phyloP scores from a whole-genome alignment of 2,329 filamentous ascomycete species.

The Aspergillus cejpii region DNA sequence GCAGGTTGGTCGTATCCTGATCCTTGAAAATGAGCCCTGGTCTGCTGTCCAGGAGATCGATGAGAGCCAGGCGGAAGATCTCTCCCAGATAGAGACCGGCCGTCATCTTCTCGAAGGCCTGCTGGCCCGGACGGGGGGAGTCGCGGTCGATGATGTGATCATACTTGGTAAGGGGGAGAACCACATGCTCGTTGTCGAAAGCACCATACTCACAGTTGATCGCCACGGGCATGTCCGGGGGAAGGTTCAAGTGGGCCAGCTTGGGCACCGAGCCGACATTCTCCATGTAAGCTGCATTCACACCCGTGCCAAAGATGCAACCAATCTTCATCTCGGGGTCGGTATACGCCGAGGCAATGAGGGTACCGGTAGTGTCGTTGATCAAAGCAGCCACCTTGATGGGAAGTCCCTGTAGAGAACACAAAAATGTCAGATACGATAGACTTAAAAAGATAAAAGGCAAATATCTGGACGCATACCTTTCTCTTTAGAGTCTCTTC shows the following conservation, averaged over 20 bases:
- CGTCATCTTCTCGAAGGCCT: constrained; percentile 97
- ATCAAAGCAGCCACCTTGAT: constrained; percentile 91
- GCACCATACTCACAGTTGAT: constrained; percentile 98
- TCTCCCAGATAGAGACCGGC: constrained; percentile 91
- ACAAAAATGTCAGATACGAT: constrained; percentile 10
- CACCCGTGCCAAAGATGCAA: constrained; percentile 96
- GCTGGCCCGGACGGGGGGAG: constrained; percentile 86
- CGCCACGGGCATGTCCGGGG: constrained; percentile 75
- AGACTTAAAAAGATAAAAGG: constrained; percentile 7
- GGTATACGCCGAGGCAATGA: constrained; percentile 97
- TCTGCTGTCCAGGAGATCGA: constrained; percentile 76
- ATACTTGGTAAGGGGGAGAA: constrained; percentile 78
- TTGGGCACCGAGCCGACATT: constrained; percentile 85
- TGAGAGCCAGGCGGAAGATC: constrained; percentile 79
- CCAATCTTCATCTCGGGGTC: constrained; percentile 88
- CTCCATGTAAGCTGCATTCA: constrained; percentile 98
- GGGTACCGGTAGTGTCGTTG: constrained; percentile 94
- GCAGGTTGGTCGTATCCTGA: constrained; percentile 72
- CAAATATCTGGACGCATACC: constrained; percentile 39
- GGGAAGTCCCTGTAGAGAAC: constrained; percentile 64
- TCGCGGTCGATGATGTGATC: constrained; percentile 83
- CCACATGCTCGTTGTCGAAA: constrained; percentile 87
- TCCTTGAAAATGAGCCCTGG: constrained; percentile 70
- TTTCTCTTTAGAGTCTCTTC: constrained; percentile 67
- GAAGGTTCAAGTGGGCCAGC: constrained; percentile 82